Evolutionary conservation across 1,284 basidiomycete species (phyloP).

Genomic region (Boletus nobilissimus): DNA sequence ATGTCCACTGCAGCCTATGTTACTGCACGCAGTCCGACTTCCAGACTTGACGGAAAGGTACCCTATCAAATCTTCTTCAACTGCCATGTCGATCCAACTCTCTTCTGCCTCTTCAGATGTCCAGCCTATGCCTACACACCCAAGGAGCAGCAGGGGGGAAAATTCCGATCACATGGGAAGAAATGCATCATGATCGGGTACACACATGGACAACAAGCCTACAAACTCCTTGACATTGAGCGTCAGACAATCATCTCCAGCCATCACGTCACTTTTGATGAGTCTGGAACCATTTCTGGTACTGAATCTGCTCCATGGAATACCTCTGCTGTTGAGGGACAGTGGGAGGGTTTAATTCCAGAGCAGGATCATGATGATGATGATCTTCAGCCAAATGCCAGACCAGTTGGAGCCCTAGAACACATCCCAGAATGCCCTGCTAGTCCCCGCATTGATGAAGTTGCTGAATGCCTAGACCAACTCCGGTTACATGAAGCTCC

Average conservation of each 20-base stretch:
- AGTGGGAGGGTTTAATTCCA: not conserved
- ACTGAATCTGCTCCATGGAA: not conserved
- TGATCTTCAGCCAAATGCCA: not conserved
- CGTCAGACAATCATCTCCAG: constrained; percentile 9
- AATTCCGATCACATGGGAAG: constrained; percentile 8
- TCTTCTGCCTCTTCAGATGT: constrained; percentile 5
- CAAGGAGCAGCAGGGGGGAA: constrained; percentile 11
- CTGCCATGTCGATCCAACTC: not conserved
- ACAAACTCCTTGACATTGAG: constrained; percentile 24
- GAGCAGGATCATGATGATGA: not conserved
- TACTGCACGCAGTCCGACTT: not conserved
- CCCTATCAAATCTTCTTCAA: constrained; percentile 8
- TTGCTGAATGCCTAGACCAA: not conserved
- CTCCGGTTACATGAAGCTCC: not conserved
- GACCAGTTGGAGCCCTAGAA: not conserved
- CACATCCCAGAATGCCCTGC: not conserved
- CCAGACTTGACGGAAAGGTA: not conserved
- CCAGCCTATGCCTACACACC: not conserved
- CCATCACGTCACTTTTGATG: constrained; percentile 6
- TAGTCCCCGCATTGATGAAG: not conserved
- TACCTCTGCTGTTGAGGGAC: not conserved
- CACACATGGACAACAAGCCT: constrained; percentile 14
- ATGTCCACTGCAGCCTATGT: constrained; percentile 26
- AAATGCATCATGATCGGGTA: constrained; percentile 12
- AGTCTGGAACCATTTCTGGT: not conserved